Percentiles rank a stretch among this genome's conserved stretches.
phyloP scores from a whole-genome alignment of 23 red algal species.

The Gracilaria vermiculophylla region DNA sequence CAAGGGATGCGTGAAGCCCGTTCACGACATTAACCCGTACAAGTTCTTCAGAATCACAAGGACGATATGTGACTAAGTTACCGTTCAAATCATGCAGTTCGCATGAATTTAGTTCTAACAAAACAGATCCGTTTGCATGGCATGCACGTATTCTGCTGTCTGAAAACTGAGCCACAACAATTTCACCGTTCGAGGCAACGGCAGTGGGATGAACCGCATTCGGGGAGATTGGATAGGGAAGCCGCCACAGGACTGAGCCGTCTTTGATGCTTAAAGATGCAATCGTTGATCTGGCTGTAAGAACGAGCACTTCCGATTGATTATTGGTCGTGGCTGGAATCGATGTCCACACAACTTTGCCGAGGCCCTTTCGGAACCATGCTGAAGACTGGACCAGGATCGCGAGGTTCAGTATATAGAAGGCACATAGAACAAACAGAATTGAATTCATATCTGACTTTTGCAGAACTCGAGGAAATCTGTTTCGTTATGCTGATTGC shows the following conservation, averaged over 20 bases:
- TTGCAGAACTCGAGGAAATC: not conserved
- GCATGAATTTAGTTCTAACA: constrained; percentile 15
- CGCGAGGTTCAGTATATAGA: not conserved
- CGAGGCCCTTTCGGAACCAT: constrained; percentile 13
- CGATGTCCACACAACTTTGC: not conserved
- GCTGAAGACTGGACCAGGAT: not conserved
- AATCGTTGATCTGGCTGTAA: not conserved
- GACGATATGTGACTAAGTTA: not conserved
- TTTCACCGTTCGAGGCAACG: not conserved
- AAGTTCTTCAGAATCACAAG: not conserved
- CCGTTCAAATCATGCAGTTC: not conserved
- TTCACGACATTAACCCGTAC: not conserved
- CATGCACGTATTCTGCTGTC: constrained; percentile 13
- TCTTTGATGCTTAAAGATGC: not conserved
- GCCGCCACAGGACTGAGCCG: constrained; percentile 14
- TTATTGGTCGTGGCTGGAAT: not conserved
- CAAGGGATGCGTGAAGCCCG: not conserved
- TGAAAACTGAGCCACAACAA: not conserved
- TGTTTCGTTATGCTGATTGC: not conserved
- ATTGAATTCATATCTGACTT: not conserved
- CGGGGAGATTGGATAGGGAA: not conserved
- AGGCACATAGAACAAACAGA: not conserved
- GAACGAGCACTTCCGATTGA: constrained; percentile 1
- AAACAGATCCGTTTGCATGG: not conserved
- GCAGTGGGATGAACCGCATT: not conserved